These are phyloP conservation scores for Nemophila menziesii DNA, from an alignment of 257 asterid species.

Conservation along the genomic window DNA sequence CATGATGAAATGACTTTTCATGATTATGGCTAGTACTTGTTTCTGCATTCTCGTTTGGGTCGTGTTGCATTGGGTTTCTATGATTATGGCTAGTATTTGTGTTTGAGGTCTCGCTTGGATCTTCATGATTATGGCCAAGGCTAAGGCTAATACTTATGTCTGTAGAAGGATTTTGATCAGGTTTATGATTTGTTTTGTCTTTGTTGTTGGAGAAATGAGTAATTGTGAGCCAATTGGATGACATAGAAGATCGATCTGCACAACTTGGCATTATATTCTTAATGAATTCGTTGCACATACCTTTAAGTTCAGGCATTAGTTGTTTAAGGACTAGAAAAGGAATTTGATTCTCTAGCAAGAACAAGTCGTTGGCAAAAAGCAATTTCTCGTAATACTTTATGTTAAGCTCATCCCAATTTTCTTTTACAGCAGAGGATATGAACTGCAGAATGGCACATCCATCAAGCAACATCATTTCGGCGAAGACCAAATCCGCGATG, in stretches of 20 bases:
- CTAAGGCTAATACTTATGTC: too few species aligned
- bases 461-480: slow-evolving; percentile 14
- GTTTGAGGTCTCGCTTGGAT: too few species aligned
- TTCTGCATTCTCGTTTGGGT: too few species aligned
- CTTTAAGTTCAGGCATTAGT: neutral
- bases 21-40: too few species aligned
- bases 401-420: neutral
- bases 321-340: slow-evolving; percentile 7
- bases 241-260: neutral
- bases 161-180: too few species aligned
- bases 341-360: slow-evolving; percentile 16
- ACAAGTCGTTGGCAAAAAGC: slow-evolving; percentile 9
- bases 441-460: slow-evolving; percentile 10
- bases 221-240: neutral
- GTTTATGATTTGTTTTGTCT: too few species aligned
- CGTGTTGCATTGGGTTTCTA: too few species aligned
- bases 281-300: neutral
- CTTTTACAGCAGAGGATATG: neutral
- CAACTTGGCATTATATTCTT: neutral
- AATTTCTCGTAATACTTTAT: slow-evolving; percentile 6
- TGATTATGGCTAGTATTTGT: too few species aligned
- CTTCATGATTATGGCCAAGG: too few species aligned
- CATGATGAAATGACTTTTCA: too few species aligned
- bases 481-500: neutral
- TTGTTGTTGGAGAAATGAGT: neutral